Conservation (phyloP, 768 basidiomycete species). For the Vararia minispora region DNA sequence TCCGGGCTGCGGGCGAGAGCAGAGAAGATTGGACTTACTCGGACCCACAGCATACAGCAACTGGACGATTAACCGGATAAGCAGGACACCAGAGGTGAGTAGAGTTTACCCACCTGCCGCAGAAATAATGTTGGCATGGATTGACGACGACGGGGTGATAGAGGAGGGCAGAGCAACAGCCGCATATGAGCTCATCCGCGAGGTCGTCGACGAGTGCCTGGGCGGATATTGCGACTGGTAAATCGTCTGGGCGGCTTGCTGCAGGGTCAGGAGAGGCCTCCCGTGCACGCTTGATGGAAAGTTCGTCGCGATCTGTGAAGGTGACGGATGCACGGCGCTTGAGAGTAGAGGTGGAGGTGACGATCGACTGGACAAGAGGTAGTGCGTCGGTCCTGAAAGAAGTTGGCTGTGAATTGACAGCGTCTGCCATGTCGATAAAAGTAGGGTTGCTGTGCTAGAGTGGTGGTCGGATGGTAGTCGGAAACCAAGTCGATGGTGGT, state of each 20-base stretch:
- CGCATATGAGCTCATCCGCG: slow-evolving; percentile 70
- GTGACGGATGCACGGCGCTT: slow-evolving; percentile 13
- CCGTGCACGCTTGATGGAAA: slow-evolving; percentile 10
- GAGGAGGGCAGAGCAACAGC: slow-evolving; percentile 74
- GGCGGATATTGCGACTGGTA: slow-evolving; percentile 14
- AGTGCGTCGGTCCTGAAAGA: too few species aligned
- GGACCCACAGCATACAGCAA: slow-evolving; percentile 76
- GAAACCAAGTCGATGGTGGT: too few species aligned
- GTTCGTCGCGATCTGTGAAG: slow-evolving; percentile 8
- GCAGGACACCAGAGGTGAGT: neutral
- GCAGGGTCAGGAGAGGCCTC: slow-evolving; percentile 12
- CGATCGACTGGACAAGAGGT: too few species aligned
- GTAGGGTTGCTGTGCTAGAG: too few species aligned
- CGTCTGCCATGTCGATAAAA: too few species aligned
- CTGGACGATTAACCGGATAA: slow-evolving; percentile 25
- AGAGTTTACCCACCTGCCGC: slow-evolving; percentile 54
- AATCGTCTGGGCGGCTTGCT: slow-evolving; percentile 5
- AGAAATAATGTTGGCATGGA: slow-evolving; percentile 87
- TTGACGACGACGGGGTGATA: slow-evolving; percentile 74
- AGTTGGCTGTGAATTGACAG: too few species aligned
- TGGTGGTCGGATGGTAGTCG: too few species aligned
- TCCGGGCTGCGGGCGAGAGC: slow-evolving; percentile 3
- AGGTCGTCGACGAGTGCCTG: slow-evolving; percentile 47
- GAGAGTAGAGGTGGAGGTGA: slow-evolving; percentile 4
- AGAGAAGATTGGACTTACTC: slow-evolving; percentile 39